Percentiles rank a stretch among this genome's conserved stretches.
phyloP scores from a whole-genome alignment of 1,284 basidiomycete species.

The Apiotrichum gamsii region DNA sequence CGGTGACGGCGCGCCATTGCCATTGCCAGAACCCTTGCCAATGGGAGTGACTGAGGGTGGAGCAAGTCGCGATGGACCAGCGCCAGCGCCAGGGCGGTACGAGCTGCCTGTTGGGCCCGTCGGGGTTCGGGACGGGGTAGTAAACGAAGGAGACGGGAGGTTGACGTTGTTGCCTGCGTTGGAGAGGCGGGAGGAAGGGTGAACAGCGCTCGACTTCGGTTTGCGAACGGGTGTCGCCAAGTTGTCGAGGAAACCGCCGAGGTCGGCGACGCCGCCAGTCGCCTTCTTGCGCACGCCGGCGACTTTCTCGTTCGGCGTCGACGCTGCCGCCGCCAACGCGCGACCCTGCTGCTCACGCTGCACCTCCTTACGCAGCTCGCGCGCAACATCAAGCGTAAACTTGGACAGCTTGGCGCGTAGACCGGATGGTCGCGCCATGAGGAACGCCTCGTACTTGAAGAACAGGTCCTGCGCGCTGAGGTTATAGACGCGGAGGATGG shows the following conservation, averaged over 20 bases:
- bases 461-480: slow-evolving; percentile 44
- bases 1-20: too few relatives aligned
- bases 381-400: slow-evolving; percentile 40
- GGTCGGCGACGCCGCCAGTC: slow-evolving; percentile 16
- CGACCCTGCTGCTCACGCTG: slow-evolving; percentile 41
- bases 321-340: slow-evolving; percentile 14
- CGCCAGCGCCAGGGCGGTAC: slow-evolving; percentile 15
- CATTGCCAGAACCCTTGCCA: slow-evolving; percentile 14
- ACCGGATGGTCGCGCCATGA: slow-evolving; percentile 43
- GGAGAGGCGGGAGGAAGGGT: slow-evolving; percentile 10
- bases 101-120: slow-evolving; percentile 3
- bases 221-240: slow-evolving; percentile 31
- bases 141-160: slow-evolving; percentile 17
- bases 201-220: slow-evolving; percentile 9
- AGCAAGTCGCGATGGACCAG: slow-evolving; percentile 18
- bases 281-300: slow-evolving; percentile 27
- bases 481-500: slow-evolving; percentile 42
- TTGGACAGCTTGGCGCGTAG: slow-evolving; percentile 38
- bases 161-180: slow-evolving; percentile 24
- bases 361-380: slow-evolving; percentile 46
- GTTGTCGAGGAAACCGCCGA: slow-evolving; percentile 42
- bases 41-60: slow-evolving; percentile 20
- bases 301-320: slow-evolving; percentile 14
- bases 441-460: slow-evolving; percentile 50
- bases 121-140: slow-evolving; percentile 11